Percentiles rank a stretch among this genome's conserved stretches.
Evolutionary conservation across 495 filamentous ascomycete genomes (phyloP).

Genomic region (Neurospora sp.): DNA sequence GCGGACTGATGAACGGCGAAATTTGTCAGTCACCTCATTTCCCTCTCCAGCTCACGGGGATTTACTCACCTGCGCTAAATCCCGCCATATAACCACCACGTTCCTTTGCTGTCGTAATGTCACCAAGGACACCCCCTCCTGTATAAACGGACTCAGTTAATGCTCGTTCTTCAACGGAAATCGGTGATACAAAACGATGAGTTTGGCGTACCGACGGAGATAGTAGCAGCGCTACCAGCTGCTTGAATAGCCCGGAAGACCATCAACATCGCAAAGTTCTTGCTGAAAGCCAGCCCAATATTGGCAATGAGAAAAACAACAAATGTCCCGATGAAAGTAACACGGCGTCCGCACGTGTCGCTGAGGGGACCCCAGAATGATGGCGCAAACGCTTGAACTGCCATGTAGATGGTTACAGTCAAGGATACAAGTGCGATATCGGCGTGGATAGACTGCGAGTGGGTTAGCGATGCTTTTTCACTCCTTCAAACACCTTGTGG

Average conservation of each 20-base stretch:
- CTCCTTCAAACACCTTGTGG: too few relatives aligned
- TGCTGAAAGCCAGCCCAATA: slow-evolving; percentile 39
- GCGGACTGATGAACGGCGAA: slow-evolving; percentile 16
- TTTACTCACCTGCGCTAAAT: slow-evolving; percentile 27
- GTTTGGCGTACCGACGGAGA: slow-evolving; percentile 20
- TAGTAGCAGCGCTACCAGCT: slow-evolving; percentile 37
- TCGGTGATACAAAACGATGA: not conserved
- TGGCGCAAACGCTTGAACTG: slow-evolving; percentile 21
- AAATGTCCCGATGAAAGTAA: slow-evolving; percentile 42
- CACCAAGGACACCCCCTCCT: slow-evolving; percentile 40
- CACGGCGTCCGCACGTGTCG: slow-evolving; percentile 14
- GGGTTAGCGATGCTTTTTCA: not conserved
- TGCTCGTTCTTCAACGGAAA: not conserved
- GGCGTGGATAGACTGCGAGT: slow-evolving; percentile 2
- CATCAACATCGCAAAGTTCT: slow-evolving; percentile 37
- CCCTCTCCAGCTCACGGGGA: not conserved
- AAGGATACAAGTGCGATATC: slow-evolving; percentile 11
- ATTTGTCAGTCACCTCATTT: not conserved
- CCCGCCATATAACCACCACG: slow-evolving; percentile 44
- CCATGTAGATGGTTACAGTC: slow-evolving; percentile 23
- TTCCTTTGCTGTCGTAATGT: slow-evolving; percentile 40
- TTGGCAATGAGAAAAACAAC: slow-evolving; percentile 42
- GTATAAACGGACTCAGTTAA: not conserved
- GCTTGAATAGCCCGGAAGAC: slow-evolving; percentile 44
- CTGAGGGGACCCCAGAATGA: slow-evolving; percentile 19